These are phyloP conservation scores for Fusarium albidum DNA, from an alignment of 2,329 filamentous ascomycete species.

Conservation along the genomic window DNA sequence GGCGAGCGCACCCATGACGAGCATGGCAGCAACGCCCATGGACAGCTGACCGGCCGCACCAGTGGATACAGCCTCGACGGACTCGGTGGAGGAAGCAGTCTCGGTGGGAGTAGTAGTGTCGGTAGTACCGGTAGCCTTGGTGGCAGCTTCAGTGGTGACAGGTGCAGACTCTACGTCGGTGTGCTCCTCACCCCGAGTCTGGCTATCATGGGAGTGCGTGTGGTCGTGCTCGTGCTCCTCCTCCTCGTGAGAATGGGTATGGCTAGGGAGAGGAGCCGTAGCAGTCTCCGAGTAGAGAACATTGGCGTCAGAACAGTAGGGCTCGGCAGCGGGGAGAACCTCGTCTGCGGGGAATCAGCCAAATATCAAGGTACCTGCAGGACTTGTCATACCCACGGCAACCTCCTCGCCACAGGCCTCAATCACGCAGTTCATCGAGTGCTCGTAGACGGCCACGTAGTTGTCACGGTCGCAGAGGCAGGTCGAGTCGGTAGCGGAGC, in stretches of 20 bases:
- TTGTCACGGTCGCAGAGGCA: constrained; percentile 7
- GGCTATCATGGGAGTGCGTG: not conserved
- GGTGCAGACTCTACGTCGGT: not conserved
- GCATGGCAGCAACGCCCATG: constrained; percentile 6
- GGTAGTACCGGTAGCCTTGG: too few relatives aligned
- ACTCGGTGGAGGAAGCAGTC: not conserved
- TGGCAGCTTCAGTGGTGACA: too few relatives aligned
- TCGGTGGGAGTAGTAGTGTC: too few relatives aligned
- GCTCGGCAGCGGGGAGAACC: not conserved
- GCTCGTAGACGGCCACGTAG: constrained; percentile 7
- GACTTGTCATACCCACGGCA: not conserved
- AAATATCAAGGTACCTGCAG: not conserved
- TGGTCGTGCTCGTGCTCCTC: constrained; percentile 2
- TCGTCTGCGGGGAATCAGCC: too few relatives aligned
- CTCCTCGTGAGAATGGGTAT: constrained; percentile 5
- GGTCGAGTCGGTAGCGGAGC: not conserved
- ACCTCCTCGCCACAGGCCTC: constrained; percentile 4
- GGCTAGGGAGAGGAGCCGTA: constrained; percentile 1
- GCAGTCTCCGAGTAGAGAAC: constrained; percentile 2
- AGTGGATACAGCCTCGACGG: not conserved
- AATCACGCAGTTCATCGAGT: constrained; percentile 4
- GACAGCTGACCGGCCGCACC: not conserved
- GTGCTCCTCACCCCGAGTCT: not conserved
- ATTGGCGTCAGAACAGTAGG: not conserved
- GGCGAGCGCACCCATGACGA: constrained; percentile 6